Percentiles rank a stretch among this genome's conserved stretches.
These are phyloP conservation scores for Ogataea polymorpha DNA, from an alignment of 805 yeast genomes.

Conservation along the genomic window DNA sequence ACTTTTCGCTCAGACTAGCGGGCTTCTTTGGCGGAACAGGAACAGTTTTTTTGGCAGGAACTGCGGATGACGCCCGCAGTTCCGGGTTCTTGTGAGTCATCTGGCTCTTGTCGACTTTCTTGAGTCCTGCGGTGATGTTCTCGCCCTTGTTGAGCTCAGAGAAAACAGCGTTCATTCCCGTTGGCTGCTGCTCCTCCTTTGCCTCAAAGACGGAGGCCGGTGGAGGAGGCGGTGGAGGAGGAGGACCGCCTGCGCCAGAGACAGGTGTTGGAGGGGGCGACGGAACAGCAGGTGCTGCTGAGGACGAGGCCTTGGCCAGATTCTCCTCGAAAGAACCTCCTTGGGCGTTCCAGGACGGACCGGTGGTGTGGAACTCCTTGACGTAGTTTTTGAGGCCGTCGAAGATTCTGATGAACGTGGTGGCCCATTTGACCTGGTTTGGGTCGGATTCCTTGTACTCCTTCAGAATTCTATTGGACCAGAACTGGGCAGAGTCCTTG, in stretches of 20 bases:
- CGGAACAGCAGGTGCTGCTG: constrained; percentile 12
- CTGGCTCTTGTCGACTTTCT: constrained; percentile 88
- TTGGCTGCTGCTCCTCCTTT: constrained; percentile 40
- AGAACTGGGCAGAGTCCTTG: constrained; percentile 89
- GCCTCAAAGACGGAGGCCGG: constrained; percentile 80
- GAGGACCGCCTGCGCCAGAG: constrained; percentile 39
- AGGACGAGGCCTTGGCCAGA: constrained; percentile 21
- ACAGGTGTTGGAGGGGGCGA: constrained; percentile 22
- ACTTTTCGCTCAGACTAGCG: constrained; percentile 42
- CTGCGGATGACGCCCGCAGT: constrained; percentile 57
- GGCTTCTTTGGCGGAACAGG: constrained; percentile 90
- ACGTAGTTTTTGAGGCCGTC: constrained; percentile 71
- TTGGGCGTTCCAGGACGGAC: constrained; percentile 71
- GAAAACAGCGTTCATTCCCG: constrained; percentile 84
- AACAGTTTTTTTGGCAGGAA: constrained; percentile 46
- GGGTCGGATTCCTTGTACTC: constrained; percentile 73
- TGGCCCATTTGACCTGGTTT: constrained; percentile 79
- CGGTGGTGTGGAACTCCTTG: constrained; percentile 75
- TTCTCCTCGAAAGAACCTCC: constrained; percentile 60
- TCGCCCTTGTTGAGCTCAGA: constrained; percentile 88
- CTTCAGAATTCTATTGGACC: constrained; percentile 88
- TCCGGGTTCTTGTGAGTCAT: constrained; percentile 93
- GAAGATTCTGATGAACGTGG: constrained; percentile 56
- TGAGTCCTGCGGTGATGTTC: constrained; percentile 75
- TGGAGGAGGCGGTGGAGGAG: constrained; percentile 90